These are phyloP conservation scores for Musa schizocarpa DNA, from an alignment of 176 grass and related monocot species.

Conservation along the genomic window DNA sequence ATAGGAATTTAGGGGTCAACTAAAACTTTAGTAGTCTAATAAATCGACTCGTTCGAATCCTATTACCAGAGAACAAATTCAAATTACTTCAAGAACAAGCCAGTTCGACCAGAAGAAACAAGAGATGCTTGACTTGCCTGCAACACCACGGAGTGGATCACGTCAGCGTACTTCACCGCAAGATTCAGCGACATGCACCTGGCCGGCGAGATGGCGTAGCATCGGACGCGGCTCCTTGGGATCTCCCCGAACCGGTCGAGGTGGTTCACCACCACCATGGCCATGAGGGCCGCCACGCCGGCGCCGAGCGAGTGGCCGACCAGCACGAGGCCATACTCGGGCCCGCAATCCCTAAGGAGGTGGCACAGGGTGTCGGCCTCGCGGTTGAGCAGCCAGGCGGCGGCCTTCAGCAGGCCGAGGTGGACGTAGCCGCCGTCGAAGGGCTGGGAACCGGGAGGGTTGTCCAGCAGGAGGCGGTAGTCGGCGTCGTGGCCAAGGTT, in stretches of 20 bases:
- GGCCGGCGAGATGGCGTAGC: constrained; percentile 76
- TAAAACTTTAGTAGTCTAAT: too few species aligned
- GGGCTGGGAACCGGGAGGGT: constrained; percentile 77
- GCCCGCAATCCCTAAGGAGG: constrained; percentile 34
- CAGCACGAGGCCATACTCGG: constrained; percentile 52
- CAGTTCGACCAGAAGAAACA: background rate
- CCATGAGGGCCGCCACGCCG: constrained; percentile 72
- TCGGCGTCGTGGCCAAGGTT: constrained; percentile 88
- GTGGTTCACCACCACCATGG: constrained; percentile 69
- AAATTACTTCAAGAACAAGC: too few species aligned
- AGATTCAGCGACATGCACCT: constrained; percentile 97
- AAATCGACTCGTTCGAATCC: too few species aligned
- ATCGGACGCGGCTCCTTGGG: constrained; percentile 42
- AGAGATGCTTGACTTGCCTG: constrained; percentile 34
- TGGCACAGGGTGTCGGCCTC: constrained; percentile 43
- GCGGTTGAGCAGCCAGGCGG: constrained; percentile 56
- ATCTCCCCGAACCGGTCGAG: constrained; percentile 47
- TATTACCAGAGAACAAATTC: too few species aligned
- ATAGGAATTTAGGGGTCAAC: too few species aligned
- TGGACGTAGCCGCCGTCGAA: constrained; percentile 92
- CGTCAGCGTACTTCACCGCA: constrained; percentile 94
- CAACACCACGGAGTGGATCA: constrained; percentile 83
- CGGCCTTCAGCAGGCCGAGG: constrained; percentile 71
- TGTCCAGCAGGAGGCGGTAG: constrained; percentile 89
- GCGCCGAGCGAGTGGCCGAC: constrained; percentile 88